phyloP scores from a whole-genome alignment of 1,139 yeast species.

The Zygosaccharomyces pseudobailii region DNA sequence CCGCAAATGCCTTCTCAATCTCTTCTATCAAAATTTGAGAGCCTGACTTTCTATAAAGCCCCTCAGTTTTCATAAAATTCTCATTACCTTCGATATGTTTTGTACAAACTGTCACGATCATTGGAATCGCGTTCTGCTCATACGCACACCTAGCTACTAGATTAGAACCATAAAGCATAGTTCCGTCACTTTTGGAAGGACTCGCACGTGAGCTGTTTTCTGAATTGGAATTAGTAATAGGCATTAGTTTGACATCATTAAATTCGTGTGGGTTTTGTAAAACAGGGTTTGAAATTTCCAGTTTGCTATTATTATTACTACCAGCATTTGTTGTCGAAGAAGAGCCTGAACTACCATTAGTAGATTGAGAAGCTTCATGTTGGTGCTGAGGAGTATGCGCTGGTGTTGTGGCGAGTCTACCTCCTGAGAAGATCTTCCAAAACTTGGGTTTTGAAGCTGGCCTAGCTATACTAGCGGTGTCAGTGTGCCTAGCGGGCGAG shows the following conservation, averaged over 20 bases:
- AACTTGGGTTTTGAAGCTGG: constrained; percentile 30
- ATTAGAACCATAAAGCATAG: constrained; percentile 32
- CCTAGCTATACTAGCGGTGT: constrained; percentile 29
- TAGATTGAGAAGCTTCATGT: constrained; percentile 10
- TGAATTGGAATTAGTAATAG: constrained; percentile 16
- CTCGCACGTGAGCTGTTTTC: constrained; percentile 12
- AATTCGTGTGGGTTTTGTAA: constrained; percentile 33
- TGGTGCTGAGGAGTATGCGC: constrained; percentile 13
- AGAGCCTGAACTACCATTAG: constrained; percentile 17
- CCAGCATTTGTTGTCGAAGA: constrained; percentile 13
- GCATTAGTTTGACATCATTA: constrained; percentile 33
- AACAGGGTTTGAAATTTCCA: constrained; percentile 36
- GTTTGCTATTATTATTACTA: constrained; percentile 11
- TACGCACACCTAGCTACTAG: constrained; percentile 53
- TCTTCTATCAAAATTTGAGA: constrained; percentile 51
- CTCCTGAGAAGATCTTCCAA: constrained; percentile 32
- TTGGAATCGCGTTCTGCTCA: constrained; percentile 64
- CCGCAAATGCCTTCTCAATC: constrained; percentile 32
- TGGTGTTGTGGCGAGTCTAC: constrained; percentile 20
- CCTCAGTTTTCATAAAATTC: constrained; percentile 66
- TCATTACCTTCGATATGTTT: constrained; percentile 63
- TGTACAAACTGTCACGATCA: constrained; percentile 68
- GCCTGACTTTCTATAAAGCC: constrained; percentile 88
- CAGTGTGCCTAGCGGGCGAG: constrained; percentile 16
- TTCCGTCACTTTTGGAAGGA: constrained; percentile 16